Conservation (phyloP, 192 early-diverging fungal genomes). For the Phycomyces blakesleeanus region DNA sequence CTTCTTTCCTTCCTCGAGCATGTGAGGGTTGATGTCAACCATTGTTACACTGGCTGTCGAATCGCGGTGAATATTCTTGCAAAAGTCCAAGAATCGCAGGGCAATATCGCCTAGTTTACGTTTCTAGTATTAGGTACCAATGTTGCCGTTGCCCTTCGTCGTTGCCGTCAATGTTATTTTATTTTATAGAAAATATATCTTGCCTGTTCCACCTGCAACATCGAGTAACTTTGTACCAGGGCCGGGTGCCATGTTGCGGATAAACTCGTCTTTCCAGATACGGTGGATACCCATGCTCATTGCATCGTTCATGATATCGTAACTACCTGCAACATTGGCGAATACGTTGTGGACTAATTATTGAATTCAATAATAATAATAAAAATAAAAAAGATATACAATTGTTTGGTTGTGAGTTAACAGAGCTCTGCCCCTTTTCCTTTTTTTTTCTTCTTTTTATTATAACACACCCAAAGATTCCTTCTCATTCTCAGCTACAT, state of each 20-base stretch:
- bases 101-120: slow-evolving; percentile 83
- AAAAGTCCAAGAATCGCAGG: slow-evolving; percentile 88
- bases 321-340: slow-evolving; percentile 90
- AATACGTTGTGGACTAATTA: slow-evolving; percentile 82
- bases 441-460: no score
- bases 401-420: not conserved
- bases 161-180: no score
- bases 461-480: slow-evolving; percentile 69
- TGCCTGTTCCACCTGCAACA: slow-evolving; percentile 96
- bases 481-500: slow-evolving; percentile 81
- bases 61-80: slow-evolving; percentile 64
- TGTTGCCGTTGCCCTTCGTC: no score
- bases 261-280: slow-evolving; percentile 95
- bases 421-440: not conserved
- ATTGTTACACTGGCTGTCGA: slow-evolving; percentile 70
- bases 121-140: no score
- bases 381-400: not conserved
- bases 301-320: slow-evolving; percentile 98
- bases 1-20: slow-evolving; percentile 85
- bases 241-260: slow-evolving; percentile 75
- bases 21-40: slow-evolving; percentile 95
- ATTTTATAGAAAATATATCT: not conserved
- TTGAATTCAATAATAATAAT: not conserved
- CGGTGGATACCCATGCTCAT: slow-evolving; percentile 94
- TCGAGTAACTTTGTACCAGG: slow-evolving; percentile 84